Evolutionary conservation across 306 rosid genomes (phyloP).

Genomic region (Delonix regia): DNA sequence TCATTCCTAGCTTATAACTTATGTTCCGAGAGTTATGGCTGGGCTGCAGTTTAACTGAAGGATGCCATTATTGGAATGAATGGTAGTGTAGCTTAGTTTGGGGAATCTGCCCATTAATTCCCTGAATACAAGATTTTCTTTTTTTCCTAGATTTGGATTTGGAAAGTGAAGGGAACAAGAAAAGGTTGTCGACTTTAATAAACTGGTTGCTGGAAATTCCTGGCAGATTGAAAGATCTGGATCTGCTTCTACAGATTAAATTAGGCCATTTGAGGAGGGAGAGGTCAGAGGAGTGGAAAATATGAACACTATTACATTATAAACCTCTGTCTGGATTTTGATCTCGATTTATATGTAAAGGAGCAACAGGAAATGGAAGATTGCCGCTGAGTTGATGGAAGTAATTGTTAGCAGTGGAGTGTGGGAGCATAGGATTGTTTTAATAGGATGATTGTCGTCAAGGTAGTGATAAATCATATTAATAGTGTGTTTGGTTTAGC

Average conservation of each 20-base stretch:
- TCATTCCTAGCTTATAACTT: constrained; percentile 18
- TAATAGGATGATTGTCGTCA: background rate
- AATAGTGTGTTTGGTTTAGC: too few relatives aligned
- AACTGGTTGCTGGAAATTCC: background rate
- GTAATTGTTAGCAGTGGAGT: background rate
- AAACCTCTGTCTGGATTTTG: background rate
- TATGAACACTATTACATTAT: background rate
- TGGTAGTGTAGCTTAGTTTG: constrained; percentile 1
- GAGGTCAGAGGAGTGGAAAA: background rate
- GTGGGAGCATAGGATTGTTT: background rate
- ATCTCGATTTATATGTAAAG: background rate
- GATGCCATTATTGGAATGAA: constrained; percentile 8
- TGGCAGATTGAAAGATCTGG: background rate
- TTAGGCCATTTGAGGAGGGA: constrained; percentile 7
- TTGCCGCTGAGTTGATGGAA: background rate
- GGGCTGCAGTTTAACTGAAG: background rate
- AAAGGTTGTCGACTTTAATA: background rate
- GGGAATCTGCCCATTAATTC: constrained; percentile 28
- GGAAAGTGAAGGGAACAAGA: constrained; percentile 6
- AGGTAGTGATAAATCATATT: background rate
- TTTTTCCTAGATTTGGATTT: constrained; percentile 6
- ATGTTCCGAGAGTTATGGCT: background rate
- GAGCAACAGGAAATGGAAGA: background rate
- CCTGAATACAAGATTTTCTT: background rate
- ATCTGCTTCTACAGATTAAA: background rate